Conservation (phyloP, 2,329 filamentous ascomycete genomes). For the Scortechinia acanthostroma region DNA sequence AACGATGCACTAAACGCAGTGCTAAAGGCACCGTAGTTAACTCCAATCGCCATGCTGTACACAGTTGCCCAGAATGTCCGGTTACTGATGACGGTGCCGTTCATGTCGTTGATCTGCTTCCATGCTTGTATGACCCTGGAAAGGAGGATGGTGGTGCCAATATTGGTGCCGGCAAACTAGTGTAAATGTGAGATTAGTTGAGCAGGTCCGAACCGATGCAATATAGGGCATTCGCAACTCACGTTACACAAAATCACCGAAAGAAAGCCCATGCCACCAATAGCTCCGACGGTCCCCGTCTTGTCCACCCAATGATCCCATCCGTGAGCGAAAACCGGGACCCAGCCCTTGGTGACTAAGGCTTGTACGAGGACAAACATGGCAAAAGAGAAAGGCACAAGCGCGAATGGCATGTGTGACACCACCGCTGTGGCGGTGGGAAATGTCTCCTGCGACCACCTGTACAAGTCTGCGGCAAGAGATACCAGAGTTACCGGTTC, state of each 20-base stretch:
- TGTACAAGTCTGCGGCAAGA: slow-evolving; percentile 29
- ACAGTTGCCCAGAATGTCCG: slow-evolving; percentile 69
- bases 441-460: slow-evolving; percentile 65
- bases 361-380: slow-evolving; percentile 74
- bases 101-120: slow-evolving; percentile 45
- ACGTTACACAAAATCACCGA: slow-evolving; percentile 69
- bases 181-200: neutral
- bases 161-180: slow-evolving; percentile 72
- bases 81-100: slow-evolving; percentile 41
- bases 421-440: slow-evolving; percentile 62
- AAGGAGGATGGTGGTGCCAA: slow-evolving; percentile 68
- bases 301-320: slow-evolving; percentile 69
- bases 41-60: slow-evolving; percentile 68
- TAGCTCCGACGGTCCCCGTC: slow-evolving; percentile 61
- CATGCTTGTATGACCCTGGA: slow-evolving; percentile 66
- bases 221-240: slow-evolving; percentile 21
- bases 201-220: neutral
- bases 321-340: slow-evolving; percentile 64
- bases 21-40: slow-evolving; percentile 72
- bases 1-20: slow-evolving; percentile 66
- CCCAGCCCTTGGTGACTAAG: slow-evolving; percentile 69
- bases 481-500: slow-evolving; percentile 42
- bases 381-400: slow-evolving; percentile 65
- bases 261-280: slow-evolving; percentile 69
- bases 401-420: slow-evolving; percentile 56